phyloP scores from a whole-genome alignment of 1,284 basidiomycete genomes.

The Pseudozyma flocculosa region DNA sequence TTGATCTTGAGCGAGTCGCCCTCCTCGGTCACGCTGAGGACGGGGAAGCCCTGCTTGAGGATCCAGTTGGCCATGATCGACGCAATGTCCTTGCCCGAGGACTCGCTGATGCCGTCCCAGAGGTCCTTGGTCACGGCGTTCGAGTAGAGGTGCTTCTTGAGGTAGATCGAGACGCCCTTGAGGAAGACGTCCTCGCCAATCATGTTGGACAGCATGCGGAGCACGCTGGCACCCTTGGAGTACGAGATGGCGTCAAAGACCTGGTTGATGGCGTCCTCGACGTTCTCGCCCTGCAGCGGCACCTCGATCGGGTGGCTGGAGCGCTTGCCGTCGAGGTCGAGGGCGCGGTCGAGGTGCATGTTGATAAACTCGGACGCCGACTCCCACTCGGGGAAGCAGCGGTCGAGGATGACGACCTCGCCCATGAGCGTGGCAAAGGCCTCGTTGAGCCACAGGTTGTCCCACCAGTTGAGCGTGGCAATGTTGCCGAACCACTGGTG shows the following conservation, averaged over 20 bases:
- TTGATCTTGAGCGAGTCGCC: slow-evolving; percentile 63
- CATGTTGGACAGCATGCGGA: slow-evolving; percentile 78
- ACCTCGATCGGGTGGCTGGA: slow-evolving; percentile 96
- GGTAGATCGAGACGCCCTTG: slow-evolving; percentile 71
- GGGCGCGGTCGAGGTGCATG: slow-evolving; percentile 65
- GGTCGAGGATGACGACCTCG: slow-evolving; percentile 83
- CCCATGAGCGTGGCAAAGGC: slow-evolving; percentile 84
- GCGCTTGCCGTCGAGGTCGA: slow-evolving; percentile 80
- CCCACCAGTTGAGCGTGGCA: slow-evolving; percentile 93
- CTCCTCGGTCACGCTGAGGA: slow-evolving; percentile 79
- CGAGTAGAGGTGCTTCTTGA: slow-evolving; percentile 78
- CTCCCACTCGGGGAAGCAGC: slow-evolving; percentile 63
- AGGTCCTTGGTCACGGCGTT: slow-evolving; percentile 85
- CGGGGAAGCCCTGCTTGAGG: slow-evolving; percentile 72
- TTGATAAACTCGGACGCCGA: slow-evolving; percentile 64
- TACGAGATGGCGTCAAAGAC: slow-evolving; percentile 56
- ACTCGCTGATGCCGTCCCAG: slow-evolving; percentile 81
- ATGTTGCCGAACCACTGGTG: slow-evolving; percentile 76
- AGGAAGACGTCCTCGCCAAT: slow-evolving; percentile 77
- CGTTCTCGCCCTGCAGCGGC: slow-evolving; percentile 60
- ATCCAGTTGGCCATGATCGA: slow-evolving; percentile 92
- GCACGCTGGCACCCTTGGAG: slow-evolving; percentile 66
- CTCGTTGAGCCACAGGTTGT: slow-evolving; percentile 62
- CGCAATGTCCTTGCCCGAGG: slow-evolving; percentile 75
- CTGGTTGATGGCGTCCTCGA: slow-evolving; percentile 56